Base-by-base conservation (phyloP, 2,329 filamentous ascomycete genomes). In the Cladophialophora bantiana region DNA sequence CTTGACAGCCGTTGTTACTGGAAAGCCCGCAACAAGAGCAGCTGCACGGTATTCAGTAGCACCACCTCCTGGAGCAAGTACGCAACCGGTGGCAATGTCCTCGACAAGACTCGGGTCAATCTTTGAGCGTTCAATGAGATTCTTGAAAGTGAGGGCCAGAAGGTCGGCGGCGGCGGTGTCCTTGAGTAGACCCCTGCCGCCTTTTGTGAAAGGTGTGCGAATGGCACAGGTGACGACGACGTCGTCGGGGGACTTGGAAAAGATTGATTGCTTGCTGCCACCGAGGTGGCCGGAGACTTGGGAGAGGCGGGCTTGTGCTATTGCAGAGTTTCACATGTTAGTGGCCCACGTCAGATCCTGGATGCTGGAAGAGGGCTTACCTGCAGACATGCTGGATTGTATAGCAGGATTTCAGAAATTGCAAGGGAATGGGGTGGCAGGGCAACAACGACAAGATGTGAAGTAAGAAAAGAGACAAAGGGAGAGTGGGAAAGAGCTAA, bases 1-100 rank as follows among this genome's bases (percentile, higher is more conserved):
- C 82, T 91, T 93, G 65, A 96, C 91, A n/a, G 93, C 90, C 4
- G 93, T 88, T 18, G 88, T 85, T 74, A 91, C 90, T 52, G 95
- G 92, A 84, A 98, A 96, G 54, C 95, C 95, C 58, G 95, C 95
- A 6, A 93, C 92, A 65, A 98, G 85, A 62, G 90, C 90, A 40
- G 95, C 95, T 67, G 93, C 95, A 72, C 95, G 90, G 89, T 97
- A 97, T 83, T 98, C 95, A 55, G 95, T 98, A 26, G 95, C 95
- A 73, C 94, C 95, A 73, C 93, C 95, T 69, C 95, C 95, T 38
- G 94, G 94, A 18, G 94, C 89, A 57, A 99, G 89, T 35, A 99
- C 95, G 64, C 90, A 90, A 72, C 95, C 95, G 66, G 98, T 94
- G 60, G 90, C 90, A 72, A 99, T 90, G 77, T 99, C 95, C 80